Base-by-base conservation (phyloP, 768 basidiomycete species). In the Trametes coccinea region DNA sequence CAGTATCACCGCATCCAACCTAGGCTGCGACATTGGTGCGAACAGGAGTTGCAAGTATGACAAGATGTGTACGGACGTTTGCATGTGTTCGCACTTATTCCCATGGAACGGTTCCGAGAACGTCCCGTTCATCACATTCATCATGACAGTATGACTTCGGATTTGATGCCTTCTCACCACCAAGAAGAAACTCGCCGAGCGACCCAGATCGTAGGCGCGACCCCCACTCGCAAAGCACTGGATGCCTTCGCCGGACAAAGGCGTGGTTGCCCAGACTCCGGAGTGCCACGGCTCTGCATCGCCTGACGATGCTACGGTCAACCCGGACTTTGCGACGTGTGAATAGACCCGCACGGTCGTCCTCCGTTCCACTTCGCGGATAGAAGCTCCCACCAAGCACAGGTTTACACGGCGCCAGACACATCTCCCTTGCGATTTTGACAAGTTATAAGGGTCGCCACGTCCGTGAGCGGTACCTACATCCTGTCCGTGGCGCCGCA, bases 301-400 rank as follows among this genome's bases (percentile, higher is more conserved):
- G 22, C 22, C 22, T 22, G 22, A 1, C 22, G 22, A 37, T 37
- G 34, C 49, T 52, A 59, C 41, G 49, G 57, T 59, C 49, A 41
- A 1, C 31, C 54, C 48, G 45, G 45, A 8, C 29, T 47, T 47
- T 22, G 29, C 17, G 16, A 9, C 47, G 33, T 37, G 34, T 33
- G 54, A 56, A 47, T 44, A 33, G 8, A 27, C 44, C 54, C 10
- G 29, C 17, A 14, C 30, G 27, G 39, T 29, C 29, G 53, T 31
- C 44, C 7, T 31, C 48, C 29, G 17, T 8, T 4, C 45, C 13
- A 39, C 30, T 51, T 52, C 31, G 13, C 33, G 43, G 49, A 59
- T 45, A 13, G 56, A 51, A 59, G 49, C 40, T 59, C 57, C 27
- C 49, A 33, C 34, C 31, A 29, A 29, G 43, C 57, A 59, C 57